Evolutionary conservation across 495 filamentous ascomycete genomes (phyloP).

Genomic region (Penicillium antarcticum): DNA sequence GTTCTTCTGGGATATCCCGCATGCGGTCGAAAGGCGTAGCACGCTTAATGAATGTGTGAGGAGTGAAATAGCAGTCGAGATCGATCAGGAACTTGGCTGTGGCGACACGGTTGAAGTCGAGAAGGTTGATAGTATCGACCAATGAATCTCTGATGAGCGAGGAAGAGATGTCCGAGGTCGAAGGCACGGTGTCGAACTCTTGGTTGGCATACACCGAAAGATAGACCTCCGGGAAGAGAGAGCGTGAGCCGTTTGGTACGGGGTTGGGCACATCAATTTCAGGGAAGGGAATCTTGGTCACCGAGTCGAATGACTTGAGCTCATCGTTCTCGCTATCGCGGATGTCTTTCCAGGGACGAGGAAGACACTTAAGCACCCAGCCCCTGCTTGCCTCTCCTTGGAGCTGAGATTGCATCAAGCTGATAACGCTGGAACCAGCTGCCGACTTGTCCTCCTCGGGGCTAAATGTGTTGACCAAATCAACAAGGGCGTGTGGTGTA

Average conservation of each 20-base stretch:
- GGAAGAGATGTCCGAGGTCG: conserved; percentile 68
- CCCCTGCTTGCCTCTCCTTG: conserved; percentile 63
- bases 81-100: conserved; percentile 89
- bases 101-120: conserved; percentile 87
- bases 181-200: conserved; percentile 87
- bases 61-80: conserved; percentile 88
- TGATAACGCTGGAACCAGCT: conserved; percentile 67
- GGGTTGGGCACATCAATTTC: conserved; percentile 68
- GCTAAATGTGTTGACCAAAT: conserved; percentile 79
- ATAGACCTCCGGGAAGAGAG: conserved; percentile 87
- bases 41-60: conserved; percentile 84
- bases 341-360: conserved; percentile 74
- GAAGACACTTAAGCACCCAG: conserved; percentile 78
- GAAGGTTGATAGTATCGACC: conserved; percentile 88
- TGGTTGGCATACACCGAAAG: conserved; percentile 89
- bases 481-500: conserved; percentile 76
- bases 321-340: conserved; percentile 42
- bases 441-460: conserved; percentile 49
- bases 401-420: conserved; percentile 80
- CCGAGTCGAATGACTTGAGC: conserved; percentile 42
- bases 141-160: conserved; percentile 80
- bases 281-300: conserved; percentile 72
- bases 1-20: conserved; percentile 60
- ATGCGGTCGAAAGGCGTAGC: conserved; percentile 89
- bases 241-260: conserved; percentile 66